Conservation (phyloP, 495 filamentous ascomycete genomes). For the Tetracladium marchalianum region DNA sequence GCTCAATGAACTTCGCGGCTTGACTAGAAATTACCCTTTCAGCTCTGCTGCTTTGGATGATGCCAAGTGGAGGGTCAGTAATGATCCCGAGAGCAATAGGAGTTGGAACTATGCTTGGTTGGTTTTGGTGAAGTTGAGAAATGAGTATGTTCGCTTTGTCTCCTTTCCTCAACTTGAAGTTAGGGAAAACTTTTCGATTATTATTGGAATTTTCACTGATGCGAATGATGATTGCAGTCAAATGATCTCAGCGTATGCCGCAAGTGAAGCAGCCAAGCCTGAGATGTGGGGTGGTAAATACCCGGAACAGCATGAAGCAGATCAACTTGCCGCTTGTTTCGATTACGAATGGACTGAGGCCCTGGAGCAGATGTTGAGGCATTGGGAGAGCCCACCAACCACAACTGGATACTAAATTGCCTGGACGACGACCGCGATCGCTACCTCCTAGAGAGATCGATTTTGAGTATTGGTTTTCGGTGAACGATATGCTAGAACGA, state of each 20-base stretch:
- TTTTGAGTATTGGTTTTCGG: too few relatives aligned
- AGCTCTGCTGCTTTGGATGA: conserved; percentile 57
- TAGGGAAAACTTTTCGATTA: not conserved
- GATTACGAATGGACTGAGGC: conserved; percentile 59
- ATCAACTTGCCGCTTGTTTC: conserved; percentile 53
- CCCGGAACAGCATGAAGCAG: conserved; percentile 42
- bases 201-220: conserved; percentile 4
- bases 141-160: conserved; percentile 41
- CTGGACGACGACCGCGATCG: too few relatives aligned
- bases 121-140: conserved; percentile 55
- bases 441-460: too few relatives aligned
- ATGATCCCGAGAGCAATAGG: conserved; percentile 52
- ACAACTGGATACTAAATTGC: conserved; percentile 19
- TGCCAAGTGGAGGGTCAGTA: conserved; percentile 54
- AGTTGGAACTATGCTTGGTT: conserved; percentile 78
- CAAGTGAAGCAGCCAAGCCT: conserved; percentile 47
- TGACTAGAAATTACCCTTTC: conserved; percentile 65
- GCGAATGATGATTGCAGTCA: conserved; percentile 27
- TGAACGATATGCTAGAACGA: too few relatives aligned
- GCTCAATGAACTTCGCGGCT: conserved; percentile 57
- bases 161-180: not conserved
- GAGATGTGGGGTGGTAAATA: conserved; percentile 63
- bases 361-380: conserved; percentile 52
- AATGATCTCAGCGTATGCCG: conserved; percentile 50
- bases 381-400: conserved; percentile 55